Evolutionary conservation across 345 rosid species (phyloP).

Genomic region (Trapa incisa): DNA sequence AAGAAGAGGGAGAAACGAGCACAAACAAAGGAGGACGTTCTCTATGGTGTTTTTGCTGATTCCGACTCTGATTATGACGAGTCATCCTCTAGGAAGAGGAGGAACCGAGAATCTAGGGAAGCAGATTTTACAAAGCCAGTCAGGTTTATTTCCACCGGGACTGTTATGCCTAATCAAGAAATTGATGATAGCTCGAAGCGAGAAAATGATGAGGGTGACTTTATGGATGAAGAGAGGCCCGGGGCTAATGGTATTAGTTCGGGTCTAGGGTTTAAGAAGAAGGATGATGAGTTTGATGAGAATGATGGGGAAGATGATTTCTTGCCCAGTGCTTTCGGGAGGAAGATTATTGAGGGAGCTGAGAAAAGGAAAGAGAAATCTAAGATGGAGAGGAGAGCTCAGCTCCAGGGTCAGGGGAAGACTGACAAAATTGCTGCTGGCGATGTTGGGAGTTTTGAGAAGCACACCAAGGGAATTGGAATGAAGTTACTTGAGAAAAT

Average conservation of each 20-base stretch:
- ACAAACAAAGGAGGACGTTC: conserved; percentile 61
- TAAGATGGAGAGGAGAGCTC: conserved; percentile 42
- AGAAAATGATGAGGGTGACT: conserved; percentile 23
- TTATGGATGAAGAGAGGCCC: conserved; percentile 26
- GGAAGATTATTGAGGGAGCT: conserved; percentile 64
- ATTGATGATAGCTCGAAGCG: conserved; percentile 43
- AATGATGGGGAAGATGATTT: conserved; percentile 26
- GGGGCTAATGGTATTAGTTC: conserved; percentile 40
- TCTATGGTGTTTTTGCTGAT: conserved; percentile 53
- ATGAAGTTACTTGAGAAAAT: conserved; percentile 71
- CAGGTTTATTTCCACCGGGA: conserved; percentile 63
- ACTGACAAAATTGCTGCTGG: conserved; percentile 24
- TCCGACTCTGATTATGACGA: conserved; percentile 46
- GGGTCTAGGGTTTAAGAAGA: conserved; percentile 15
- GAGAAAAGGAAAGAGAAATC: conserved; percentile 48
- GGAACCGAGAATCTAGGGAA: conserved; percentile 35
- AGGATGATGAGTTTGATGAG: conserved; percentile 15
- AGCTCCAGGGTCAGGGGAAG: conserved; percentile 29
- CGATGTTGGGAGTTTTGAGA: conserved; percentile 63
- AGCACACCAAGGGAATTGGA: conserved; percentile 72
- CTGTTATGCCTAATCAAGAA: conserved; percentile 58
- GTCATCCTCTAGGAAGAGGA: conserved; percentile 36
- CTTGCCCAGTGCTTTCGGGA: conserved; percentile 56
- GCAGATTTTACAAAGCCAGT: conserved; percentile 72
- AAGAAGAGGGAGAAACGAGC: conserved; percentile 48